These are phyloP conservation scores for Lolium rigidum DNA, from an alignment of 176 grass and related monocot genomes.

Conservation along the genomic window DNA sequence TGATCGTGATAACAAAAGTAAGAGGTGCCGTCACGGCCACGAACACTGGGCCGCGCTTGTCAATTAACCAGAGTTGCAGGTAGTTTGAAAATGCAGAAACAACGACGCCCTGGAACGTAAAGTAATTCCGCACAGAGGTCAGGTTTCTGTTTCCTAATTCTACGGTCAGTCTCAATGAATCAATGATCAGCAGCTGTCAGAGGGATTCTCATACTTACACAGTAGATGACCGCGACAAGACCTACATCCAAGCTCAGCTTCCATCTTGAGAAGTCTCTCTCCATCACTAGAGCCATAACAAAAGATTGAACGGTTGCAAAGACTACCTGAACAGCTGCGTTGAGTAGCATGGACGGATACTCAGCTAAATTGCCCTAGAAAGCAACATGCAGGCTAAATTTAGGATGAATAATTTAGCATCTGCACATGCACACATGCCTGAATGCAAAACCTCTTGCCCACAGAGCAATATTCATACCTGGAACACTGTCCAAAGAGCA, in stretches of 20 bases:
- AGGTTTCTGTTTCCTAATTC: background rate
- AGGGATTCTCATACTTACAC: slow-evolving; percentile 24
- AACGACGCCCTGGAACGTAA: slow-evolving; percentile 38
- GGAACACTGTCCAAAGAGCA: slow-evolving; percentile 58
- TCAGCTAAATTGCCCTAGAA: too few species aligned
- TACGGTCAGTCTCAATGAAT: background rate
- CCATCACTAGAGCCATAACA: slow-evolving; percentile 61
- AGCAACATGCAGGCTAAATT: slow-evolving; percentile 11
- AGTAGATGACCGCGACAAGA: slow-evolving; percentile 47
- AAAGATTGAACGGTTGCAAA: slow-evolving; percentile 60
- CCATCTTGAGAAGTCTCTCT: slow-evolving; percentile 72
- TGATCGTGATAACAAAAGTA: slow-evolving; percentile 51
- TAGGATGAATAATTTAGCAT: slow-evolving; percentile 13
- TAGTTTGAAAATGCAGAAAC: slow-evolving; percentile 39
- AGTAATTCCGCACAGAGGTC: background rate
- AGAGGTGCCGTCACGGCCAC: slow-evolving; percentile 49
- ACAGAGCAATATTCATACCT: slow-evolving; percentile 49
- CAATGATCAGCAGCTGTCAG: background rate
- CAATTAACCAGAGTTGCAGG: slow-evolving; percentile 57
- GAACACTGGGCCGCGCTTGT: slow-evolving; percentile 54
- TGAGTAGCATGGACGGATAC: slow-evolving; percentile 55
- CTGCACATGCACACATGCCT: background rate
- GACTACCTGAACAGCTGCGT: slow-evolving; percentile 44
- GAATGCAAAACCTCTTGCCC: background rate
- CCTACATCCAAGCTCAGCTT: slow-evolving; percentile 52